Evolutionary conservation across 1,284 basidiomycete genomes (phyloP).

Genomic region (Mycosarcoma mackinlayi): DNA sequence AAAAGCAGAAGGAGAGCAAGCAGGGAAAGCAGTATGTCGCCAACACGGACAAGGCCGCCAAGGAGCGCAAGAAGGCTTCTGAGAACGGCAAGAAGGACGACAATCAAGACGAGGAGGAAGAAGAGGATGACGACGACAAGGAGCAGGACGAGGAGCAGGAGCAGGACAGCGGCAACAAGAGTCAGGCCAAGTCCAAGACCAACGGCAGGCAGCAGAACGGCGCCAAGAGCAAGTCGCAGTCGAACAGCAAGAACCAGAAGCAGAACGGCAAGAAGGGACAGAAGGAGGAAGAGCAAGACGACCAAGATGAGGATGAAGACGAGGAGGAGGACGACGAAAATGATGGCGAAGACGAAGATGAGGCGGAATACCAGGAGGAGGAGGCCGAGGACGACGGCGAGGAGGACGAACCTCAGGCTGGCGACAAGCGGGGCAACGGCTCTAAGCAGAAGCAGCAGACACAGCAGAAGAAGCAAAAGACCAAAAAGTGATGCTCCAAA

Average conservation of each 20-base stretch:
- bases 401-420: conserved; percentile 23
- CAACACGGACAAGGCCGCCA: conserved; percentile 34
- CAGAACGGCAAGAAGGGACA: conserved; percentile 11
- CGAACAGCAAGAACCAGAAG: conserved; percentile 10
- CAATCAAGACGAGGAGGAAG: conserved; percentile 10
- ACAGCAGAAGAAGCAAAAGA: conserved; percentile 47
- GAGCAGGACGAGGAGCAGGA: conserved; percentile 14
- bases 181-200: conserved; percentile 9
- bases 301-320: conserved; percentile 13
- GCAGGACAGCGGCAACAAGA: conserved; percentile 8
- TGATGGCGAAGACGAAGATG: conserved; percentile 9
- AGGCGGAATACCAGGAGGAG: conserved; percentile 8
- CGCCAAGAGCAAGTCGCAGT: conserved; percentile 14
- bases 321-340: conserved; percentile 13
- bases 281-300: conserved; percentile 16
- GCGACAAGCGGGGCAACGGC: conserved; percentile 32
- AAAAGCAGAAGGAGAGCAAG: conserved; percentile 46
- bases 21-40: conserved; percentile 39
- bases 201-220: conserved; percentile 16
- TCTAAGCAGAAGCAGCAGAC: conserved; percentile 29
- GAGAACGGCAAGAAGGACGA: conserved; percentile 8
- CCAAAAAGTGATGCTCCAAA: conserved; percentile 13
- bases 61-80: conserved; percentile 35
- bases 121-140: conserved; percentile 11
- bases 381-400: conserved; percentile 9